A percentile compares a stretch with the other conserved stretches of the same genome.
phyloP scores from a whole-genome alignment of 306 rosid species.

The Dryas octopetala region DNA sequence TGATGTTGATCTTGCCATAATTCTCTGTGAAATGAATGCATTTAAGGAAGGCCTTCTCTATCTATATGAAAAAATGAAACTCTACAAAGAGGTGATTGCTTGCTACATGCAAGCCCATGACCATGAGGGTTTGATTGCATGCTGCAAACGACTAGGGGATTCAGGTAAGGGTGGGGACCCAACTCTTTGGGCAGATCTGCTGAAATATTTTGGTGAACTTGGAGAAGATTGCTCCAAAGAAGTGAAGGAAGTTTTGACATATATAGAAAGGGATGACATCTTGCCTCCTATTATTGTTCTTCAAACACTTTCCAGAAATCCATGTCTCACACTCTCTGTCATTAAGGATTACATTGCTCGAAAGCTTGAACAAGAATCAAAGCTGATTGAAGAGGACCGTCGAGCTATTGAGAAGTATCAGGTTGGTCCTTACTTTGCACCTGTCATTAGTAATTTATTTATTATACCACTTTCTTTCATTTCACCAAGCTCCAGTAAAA shows the following conservation, averaged over 20 bases:
- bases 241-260: conserved; percentile 92
- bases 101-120: conserved; percentile 98
- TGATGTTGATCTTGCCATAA: conserved; percentile 90
- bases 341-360: conserved; percentile 92
- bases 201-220: conserved; percentile 96
- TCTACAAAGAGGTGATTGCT: conserved; percentile 90
- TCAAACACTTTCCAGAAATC: conserved; percentile 83
- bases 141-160: conserved; percentile 94
- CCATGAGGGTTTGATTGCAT: conserved; percentile 83
- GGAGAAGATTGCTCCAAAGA: conserved; percentile 98
- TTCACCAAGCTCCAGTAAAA: conserved; percentile 5
- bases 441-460: conserved; percentile 13
- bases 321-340: conserved; percentile 91
- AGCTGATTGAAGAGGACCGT: conserved; percentile 88
- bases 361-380: conserved; percentile 94
- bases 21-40: conserved; percentile 91
- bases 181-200: conserved; percentile 91
- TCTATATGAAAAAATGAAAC: conserved; percentile 96
- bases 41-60: conserved; percentile 80
- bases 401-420: conserved; percentile 88
- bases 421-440: conserved; percentile 45
- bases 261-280: conserved; percentile 90
- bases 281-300: conserved; percentile 95
- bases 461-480: conserved; percentile 9
- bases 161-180: conserved; percentile 94